phyloP scores from a whole-genome alignment of 805 yeast species.

The Kregervanrija delftensis region DNA sequence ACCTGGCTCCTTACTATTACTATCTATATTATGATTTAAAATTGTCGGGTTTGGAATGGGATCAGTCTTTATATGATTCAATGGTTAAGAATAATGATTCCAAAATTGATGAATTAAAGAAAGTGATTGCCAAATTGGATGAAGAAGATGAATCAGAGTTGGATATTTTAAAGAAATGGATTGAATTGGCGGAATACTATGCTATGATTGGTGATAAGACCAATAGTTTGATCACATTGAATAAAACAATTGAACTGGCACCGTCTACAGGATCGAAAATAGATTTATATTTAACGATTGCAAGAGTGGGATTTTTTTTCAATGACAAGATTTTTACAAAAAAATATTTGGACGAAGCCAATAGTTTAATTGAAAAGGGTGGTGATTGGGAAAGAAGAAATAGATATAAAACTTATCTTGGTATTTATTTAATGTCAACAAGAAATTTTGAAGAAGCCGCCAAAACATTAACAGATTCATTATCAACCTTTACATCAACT shows the following conservation, averaged over 20 bases:
- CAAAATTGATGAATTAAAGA: constrained; percentile 47
- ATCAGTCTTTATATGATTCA: constrained; percentile 46
- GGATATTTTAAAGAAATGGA: constrained; percentile 71
- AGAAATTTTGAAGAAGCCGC: constrained; percentile 86
- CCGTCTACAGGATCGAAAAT: constrained; percentile 88
- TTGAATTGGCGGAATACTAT: constrained; percentile 81
- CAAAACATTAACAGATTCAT: constrained; percentile 74
- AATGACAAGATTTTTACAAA: constrained; percentile 67
- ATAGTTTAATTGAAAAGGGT: constrained; percentile 81
- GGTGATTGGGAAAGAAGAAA: constrained; percentile 99
- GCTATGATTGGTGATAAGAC: constrained; percentile 75
- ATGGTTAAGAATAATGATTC: constrained; percentile 48
- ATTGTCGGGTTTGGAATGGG: constrained; percentile 44
- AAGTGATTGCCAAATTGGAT: constrained; percentile 44
- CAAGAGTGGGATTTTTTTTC: constrained; percentile 85
- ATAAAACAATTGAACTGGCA: constrained; percentile 68
- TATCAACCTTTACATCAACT: constrained; percentile 91
- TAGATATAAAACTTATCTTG: constrained; percentile 85
- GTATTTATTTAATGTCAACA: constrained; percentile 75
- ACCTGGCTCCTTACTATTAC: constrained; percentile 79
- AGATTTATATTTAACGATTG: constrained; percentile 73
- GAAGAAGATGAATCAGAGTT: constrained; percentile 81
- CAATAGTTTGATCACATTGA: constrained; percentile 60
- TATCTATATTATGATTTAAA: constrained; percentile 47
- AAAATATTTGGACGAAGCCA: constrained; percentile 66